Evolutionary conservation across 495 filamentous ascomycete species (phyloP), one percentile per base, ranked within the genome.

Genomic region (Beverwykella pulmonaria): DNA sequence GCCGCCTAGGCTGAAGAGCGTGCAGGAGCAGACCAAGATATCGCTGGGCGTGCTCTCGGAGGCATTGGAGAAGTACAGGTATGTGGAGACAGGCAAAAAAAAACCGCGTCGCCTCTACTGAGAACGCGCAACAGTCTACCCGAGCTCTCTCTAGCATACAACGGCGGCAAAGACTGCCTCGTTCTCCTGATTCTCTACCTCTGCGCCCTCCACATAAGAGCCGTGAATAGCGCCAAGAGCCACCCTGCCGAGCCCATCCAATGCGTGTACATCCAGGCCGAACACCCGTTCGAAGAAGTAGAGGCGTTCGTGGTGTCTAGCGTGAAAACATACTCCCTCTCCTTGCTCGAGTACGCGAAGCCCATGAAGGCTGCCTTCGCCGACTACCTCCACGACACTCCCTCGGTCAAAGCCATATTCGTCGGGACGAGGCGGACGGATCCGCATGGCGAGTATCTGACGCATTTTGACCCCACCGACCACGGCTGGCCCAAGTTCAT

Each of bases 151-250:
- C 81, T 98, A 62, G 95, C 95, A 52, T 98, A 97, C 75, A 98
- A 98, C 70, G 94, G 94, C 78, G 94, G 94, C 48, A 98, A 98
- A 76, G 94, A 98, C 84, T 98, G 94, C 73, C 87, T 97, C 25
- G 91, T 97, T 60, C 86, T 97, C 10, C 82, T 98, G n/a, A 80
- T 98, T 69, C 82, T 97, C 62, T 91, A 93, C 77, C 86, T 98
- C 70, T 86, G 88, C 65, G 84, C 86, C 61, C 82, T 96, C 26
- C 80, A 77, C 67, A 70, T 57, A 49, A 73, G 65, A 61, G 61
- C 57, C 39, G 71, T 73, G 17, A 64, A 68, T 46, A 30, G 27
- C 17, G 26, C 67, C 36, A 3, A 26, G 52, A n/a, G 55, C 60
- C 32, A 55, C 55, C 80, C 75, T 71, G 78, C 73, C 34, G 29